phyloP scores from a whole-genome alignment of 1,139 yeast species.

The Scheffersomyces quercinus region DNA sequence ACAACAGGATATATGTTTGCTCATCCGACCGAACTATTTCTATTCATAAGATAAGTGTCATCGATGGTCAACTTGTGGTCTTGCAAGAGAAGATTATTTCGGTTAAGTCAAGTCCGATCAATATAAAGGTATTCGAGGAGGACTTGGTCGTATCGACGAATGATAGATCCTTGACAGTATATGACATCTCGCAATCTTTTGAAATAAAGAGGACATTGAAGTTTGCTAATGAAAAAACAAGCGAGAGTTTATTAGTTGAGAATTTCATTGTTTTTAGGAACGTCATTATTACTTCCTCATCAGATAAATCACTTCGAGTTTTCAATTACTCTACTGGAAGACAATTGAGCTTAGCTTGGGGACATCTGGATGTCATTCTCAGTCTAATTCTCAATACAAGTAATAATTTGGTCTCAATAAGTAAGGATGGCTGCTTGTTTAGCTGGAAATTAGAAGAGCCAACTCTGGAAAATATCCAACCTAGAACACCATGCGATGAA shows the following conservation, averaged over 20 bases:
- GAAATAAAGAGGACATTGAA: constrained; percentile 44
- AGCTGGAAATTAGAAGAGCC: constrained; percentile 35
- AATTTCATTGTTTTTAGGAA: constrained; percentile 29
- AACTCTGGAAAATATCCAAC: constrained; percentile 1
- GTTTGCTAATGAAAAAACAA: constrained; percentile 31
- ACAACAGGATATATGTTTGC: constrained; percentile 46
- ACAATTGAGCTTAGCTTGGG: constrained; percentile 56
- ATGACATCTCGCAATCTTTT: constrained; percentile 29
- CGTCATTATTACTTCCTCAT: constrained; percentile 45
- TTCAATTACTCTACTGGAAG: constrained; percentile 49
- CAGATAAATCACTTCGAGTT: constrained; percentile 59
- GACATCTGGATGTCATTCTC: constrained; percentile 60
- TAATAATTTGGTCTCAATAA: constrained; percentile 38
- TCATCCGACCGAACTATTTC: constrained; percentile 62
- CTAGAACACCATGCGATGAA: not conserved
- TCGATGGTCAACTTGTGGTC: constrained; percentile 17
- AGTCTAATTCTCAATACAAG: constrained; percentile 31
- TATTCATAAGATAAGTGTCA: constrained; percentile 41
- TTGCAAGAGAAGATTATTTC: constrained; percentile 48
- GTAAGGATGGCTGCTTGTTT: constrained; percentile 55
- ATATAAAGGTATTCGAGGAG: constrained; percentile 27
- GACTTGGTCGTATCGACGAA: constrained; percentile 53
- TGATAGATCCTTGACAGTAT: constrained; percentile 50
- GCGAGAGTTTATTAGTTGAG: constrained; percentile 46
- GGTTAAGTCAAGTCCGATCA: constrained; percentile 49